A percentile compares a stretch with the other conserved stretches of the same genome.
These are phyloP conservation scores for Globisporangium parvum DNA, from an alignment of 352 stramenopile species.

Conservation along the genomic window DNA sequence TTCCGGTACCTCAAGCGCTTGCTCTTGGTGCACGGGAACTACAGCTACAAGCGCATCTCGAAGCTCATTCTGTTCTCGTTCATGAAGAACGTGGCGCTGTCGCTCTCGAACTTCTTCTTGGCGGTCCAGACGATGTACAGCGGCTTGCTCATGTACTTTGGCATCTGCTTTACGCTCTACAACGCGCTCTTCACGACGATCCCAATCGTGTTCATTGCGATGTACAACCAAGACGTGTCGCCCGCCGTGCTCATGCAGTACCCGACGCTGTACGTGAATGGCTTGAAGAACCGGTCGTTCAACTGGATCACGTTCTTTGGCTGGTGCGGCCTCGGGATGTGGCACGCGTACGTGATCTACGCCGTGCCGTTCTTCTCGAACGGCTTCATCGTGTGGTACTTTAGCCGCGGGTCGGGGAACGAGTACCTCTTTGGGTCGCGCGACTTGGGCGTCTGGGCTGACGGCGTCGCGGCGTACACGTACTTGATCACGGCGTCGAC, in stretches of 20 bases:
- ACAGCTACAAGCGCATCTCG: constrained; percentile 88
- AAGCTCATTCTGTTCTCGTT: constrained; percentile 91
- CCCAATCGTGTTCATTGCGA: constrained; percentile 60
- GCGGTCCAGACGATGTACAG: constrained; percentile 76
- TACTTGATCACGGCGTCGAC: constrained; percentile 86
- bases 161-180: constrained; percentile 72
- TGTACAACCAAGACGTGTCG: constrained; percentile 77
- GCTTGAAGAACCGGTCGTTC: constrained; percentile 84
- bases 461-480: constrained; percentile 78
- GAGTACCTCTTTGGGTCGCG: constrained; percentile 57
- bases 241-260: constrained; percentile 87
- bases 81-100: constrained; percentile 91
- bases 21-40: constrained; percentile 88
- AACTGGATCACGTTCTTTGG: constrained; percentile 87
- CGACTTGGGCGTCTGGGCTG: constrained; percentile 73
- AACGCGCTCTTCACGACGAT: constrained; percentile 70
- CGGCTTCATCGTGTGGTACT: constrained; percentile 82
- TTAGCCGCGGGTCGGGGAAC: constrained; percentile 37
- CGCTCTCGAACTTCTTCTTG: constrained; percentile 73
- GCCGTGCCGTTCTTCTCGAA: constrained; percentile 81
- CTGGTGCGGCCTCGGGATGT: constrained; percentile 79
- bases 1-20: constrained; percentile 90
- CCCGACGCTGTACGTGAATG: constrained; percentile 84
- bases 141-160: constrained; percentile 66
- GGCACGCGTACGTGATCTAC: constrained; percentile 87